Evolutionary conservation across 1,284 basidiomycete species (phyloP).

Genomic region (Rhodotorula sp.): DNA sequence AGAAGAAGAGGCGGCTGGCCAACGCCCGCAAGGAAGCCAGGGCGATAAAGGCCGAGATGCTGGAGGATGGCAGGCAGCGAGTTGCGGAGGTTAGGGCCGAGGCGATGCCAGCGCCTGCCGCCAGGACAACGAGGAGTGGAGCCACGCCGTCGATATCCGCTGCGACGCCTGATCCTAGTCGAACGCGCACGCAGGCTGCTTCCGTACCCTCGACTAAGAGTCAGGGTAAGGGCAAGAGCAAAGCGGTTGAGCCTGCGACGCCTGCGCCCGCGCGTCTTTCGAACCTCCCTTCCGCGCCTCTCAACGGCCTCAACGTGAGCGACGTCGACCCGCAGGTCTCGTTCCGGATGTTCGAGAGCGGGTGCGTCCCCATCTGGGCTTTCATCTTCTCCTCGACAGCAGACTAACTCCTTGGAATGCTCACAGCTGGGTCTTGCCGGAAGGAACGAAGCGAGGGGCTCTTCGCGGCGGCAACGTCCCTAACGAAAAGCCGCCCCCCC

Average conservation of each 20-base stretch:
- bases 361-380: conserved; percentile 13
- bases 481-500: not conserved
- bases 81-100: no score
- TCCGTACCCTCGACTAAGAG: not conserved
- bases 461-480: not conserved
- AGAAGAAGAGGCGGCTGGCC: conserved; percentile 13
- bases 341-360: conserved; percentile 33
- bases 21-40: not conserved
- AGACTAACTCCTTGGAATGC: not conserved
- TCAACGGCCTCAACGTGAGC: not conserved
- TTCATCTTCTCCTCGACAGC: not conserved
- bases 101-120: not conserved
- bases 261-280: not conserved
- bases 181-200: not conserved
- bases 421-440: conserved; percentile 35
- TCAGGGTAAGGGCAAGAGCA: conserved; percentile 14
- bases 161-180: not conserved
- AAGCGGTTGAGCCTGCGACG: conserved; percentile 8
- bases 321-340: conserved; percentile 9
- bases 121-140: not conserved
- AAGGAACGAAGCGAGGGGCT: not conserved
- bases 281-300: no score
- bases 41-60: not conserved
- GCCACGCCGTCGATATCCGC: not conserved
- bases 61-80: not conserved